These are phyloP conservation scores for Bocquillonia castaneifolia DNA, from an alignment of 441 rosid species.

Conservation along the genomic window DNA sequence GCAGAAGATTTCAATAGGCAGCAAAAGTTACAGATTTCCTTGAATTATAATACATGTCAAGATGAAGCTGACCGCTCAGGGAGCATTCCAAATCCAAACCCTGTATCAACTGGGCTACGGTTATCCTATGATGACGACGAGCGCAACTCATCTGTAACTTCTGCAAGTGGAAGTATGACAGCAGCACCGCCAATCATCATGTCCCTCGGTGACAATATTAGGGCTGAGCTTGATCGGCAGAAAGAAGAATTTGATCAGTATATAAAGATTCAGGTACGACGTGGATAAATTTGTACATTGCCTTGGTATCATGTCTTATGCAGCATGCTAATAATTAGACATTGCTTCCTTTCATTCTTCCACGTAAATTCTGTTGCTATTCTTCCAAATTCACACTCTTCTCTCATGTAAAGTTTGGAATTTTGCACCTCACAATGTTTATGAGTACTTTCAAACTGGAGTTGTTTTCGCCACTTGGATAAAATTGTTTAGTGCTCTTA, in stretches of 20 bases:
- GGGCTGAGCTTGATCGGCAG: constrained; percentile 57
- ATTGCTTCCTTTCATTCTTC: neutral
- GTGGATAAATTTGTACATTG: neutral
- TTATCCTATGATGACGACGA: constrained; percentile 75
- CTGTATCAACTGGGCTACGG: constrained; percentile 74
- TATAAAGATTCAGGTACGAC: constrained; percentile 55
- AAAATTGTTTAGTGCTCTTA: neutral
- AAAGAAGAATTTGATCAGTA: constrained; percentile 60
- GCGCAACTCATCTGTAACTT: constrained; percentile 66
- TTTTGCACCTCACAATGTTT: neutral
- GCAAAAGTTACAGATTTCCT: constrained; percentile 60
- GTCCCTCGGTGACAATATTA: constrained; percentile 53
- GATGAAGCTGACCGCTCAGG: constrained; percentile 51
- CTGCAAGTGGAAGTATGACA: constrained; percentile 63
- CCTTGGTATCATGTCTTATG: neutral
- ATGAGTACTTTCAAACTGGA: neutral
- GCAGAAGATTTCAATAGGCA: constrained; percentile 48
- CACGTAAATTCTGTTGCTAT: neutral
- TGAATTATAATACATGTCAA: constrained; percentile 43
- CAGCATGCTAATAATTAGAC: neutral
- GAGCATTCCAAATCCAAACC: constrained; percentile 43
- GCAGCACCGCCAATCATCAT: constrained; percentile 46
- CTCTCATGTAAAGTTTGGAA: neutral
- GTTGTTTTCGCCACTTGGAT: neutral
- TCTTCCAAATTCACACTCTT: neutral